phyloP scores from a whole-genome alignment of 169 alveolate genomes.

The Eimeria acervulina region DNA sequence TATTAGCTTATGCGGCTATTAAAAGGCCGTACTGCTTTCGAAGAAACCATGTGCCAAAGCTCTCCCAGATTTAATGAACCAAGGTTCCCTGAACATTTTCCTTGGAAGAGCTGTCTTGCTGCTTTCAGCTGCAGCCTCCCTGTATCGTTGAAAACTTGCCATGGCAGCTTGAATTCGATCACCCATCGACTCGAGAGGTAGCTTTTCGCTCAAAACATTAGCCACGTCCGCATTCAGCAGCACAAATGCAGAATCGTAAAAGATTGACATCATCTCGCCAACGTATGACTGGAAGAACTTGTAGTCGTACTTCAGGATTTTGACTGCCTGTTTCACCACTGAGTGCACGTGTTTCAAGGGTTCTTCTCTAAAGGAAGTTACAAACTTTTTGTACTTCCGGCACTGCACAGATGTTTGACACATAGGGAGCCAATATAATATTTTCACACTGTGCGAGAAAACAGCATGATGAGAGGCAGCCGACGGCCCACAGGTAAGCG shows the following conservation, averaged over 20 bases:
- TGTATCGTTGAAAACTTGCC: slow-evolving; percentile 25
- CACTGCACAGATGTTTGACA: slow-evolving; percentile 50
- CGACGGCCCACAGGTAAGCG: not conserved
- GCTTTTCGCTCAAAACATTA: slow-evolving; percentile 41
- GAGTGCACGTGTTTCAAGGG: not conserved
- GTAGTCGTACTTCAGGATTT: slow-evolving; percentile 44
- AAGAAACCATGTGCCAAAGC: slow-evolving; percentile 80
- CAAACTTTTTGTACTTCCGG: slow-evolving; percentile 15
- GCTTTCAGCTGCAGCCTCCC: slow-evolving; percentile 36
- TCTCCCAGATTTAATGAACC: slow-evolving; percentile 44
- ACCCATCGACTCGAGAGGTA: slow-evolving; percentile 44
- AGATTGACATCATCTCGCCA: slow-evolving; percentile 78
- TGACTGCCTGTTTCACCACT: slow-evolving; percentile 52
- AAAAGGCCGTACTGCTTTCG: slow-evolving; percentile 48
- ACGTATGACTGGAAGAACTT: slow-evolving; percentile 57
- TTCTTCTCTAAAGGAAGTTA: not conserved
- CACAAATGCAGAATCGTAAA: slow-evolving; percentile 74
- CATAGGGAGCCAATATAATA: no score
- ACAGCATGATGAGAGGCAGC: not conserved
- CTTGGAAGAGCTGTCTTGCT: slow-evolving; percentile 56
- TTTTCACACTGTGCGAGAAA: no score
- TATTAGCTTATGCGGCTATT: not conserved
- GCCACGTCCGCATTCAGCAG: slow-evolving; percentile 71
- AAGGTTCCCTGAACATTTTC: slow-evolving; percentile 74
- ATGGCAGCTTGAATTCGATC: slow-evolving; percentile 50